Percentiles rank a stretch among this genome's conserved stretches.
phyloP scores from a whole-genome alignment of 176 grass and related monocot species.

The Raddia distichophylla region DNA sequence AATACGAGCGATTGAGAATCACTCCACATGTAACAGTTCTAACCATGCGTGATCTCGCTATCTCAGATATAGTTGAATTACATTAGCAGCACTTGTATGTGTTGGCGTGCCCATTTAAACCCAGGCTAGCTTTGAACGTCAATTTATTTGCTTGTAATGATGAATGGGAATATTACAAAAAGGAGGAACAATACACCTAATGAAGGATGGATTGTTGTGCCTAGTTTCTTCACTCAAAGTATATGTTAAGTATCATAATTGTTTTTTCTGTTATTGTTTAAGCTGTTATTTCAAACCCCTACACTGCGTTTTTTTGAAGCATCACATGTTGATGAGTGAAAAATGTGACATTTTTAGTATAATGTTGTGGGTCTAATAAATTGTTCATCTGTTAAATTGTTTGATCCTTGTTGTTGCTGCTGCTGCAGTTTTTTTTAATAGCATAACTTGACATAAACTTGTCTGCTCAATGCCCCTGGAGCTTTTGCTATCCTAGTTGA shows the following conservation, averaged over 20 bases:
- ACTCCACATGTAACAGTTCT: not conserved
- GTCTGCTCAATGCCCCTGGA: slow-evolving; percentile 6
- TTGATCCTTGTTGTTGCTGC: not conserved
- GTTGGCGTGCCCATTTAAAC: slow-evolving; percentile 12
- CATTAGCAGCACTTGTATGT: not conserved
- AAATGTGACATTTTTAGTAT: not conserved
- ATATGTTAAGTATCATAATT: too few relatives aligned
- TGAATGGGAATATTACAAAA: slow-evolving; percentile 12
- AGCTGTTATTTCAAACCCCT: too few relatives aligned
- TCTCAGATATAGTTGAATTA: slow-evolving; percentile 22
- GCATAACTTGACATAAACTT: not conserved
- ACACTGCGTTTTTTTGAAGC: slow-evolving; percentile 4
- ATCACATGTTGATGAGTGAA: not conserved
- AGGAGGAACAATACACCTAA: not conserved
- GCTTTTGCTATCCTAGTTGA: slow-evolving; percentile 20
- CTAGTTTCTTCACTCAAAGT: not conserved
- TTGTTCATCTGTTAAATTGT: not conserved
- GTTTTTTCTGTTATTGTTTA: too few relatives aligned
- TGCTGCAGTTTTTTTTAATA: not conserved
- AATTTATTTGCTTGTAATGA: not conserved
- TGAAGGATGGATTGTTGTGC: not conserved
- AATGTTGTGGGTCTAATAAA: not conserved
- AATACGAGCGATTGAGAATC: not conserved
- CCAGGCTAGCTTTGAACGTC: not conserved
- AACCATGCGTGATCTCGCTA: not conserved